Percentiles rank a stretch among this genome's conserved stretches.
These are phyloP conservation scores for Tarenaya hassleriana DNA, from an alignment of 345 rosid species.

Conservation along the genomic window DNA sequence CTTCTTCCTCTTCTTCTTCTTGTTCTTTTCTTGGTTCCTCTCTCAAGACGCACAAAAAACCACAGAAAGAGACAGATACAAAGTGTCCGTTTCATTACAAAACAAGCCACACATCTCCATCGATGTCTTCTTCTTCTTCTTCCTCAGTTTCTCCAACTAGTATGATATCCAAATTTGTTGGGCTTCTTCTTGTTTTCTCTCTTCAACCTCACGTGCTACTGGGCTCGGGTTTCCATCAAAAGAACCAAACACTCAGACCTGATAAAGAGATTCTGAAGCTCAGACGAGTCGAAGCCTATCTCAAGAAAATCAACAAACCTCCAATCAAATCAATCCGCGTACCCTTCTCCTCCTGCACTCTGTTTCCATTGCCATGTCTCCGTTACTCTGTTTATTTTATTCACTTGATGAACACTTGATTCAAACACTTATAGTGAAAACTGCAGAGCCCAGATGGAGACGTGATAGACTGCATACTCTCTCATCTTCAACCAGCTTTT, in stretches of 20 bases:
- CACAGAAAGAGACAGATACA: conserved; percentile 28
- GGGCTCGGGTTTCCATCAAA: conserved; percentile 37
- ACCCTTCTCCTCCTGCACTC: conserved; percentile 13
- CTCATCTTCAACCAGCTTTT: conserved; percentile 89
- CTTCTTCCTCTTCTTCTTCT: conserved; percentile 21
- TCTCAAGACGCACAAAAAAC: conserved; percentile 14
- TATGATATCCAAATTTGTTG: conserved; percentile 42
- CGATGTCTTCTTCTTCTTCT: conserved; percentile 48
- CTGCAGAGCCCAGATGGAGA: conserved; percentile 97
- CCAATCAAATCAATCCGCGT: conserved; percentile 81
- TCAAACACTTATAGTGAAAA: neutral
- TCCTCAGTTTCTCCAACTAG: conserved; percentile 15
- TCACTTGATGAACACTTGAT: too few relatives aligned
- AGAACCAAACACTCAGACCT: conserved; percentile 52
- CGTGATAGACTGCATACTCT: conserved; percentile 73
- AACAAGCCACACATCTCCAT: conserved; percentile 37
- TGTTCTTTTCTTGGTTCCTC: conserved; percentile 27
- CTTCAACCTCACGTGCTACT: conserved; percentile 19
- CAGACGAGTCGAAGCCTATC: conserved; percentile 44
- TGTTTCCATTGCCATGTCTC: neutral
- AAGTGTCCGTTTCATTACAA: conserved; percentile 25
- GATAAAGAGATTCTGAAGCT: conserved; percentile 41
- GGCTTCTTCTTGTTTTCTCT: conserved; percentile 42
- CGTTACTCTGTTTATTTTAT: neutral
- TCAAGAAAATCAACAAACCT: conserved; percentile 78